A percentile compares a stretch with the other conserved stretches of the same genome.
Conservation (phyloP, 2,329 filamentous ascomycete species). For the Calonectria ilicicola region DNA sequence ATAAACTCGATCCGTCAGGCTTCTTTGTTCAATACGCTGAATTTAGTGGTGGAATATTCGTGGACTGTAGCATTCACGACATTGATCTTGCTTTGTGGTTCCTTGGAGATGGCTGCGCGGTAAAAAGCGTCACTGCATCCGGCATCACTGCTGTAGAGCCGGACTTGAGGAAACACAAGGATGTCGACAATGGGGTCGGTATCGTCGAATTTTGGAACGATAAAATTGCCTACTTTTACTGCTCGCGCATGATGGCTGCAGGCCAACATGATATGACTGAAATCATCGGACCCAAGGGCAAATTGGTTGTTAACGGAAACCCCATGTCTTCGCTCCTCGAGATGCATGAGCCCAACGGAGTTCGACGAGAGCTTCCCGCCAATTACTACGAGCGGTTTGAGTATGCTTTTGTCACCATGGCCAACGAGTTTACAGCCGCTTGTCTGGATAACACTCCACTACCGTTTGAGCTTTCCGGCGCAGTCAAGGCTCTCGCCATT, state of each 20-base stretch:
- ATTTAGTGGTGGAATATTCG: slow-evolving; percentile 76
- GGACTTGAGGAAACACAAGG: slow-evolving; percentile 46
- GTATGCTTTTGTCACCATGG: slow-evolving; percentile 73
- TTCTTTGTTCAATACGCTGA: slow-evolving; percentile 78
- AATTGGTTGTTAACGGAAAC: slow-evolving; percentile 70
- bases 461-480: slow-evolving; percentile 68
- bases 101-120: slow-evolving; percentile 45
- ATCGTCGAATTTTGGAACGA: slow-evolving; percentile 75
- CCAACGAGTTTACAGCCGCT: slow-evolving; percentile 71
- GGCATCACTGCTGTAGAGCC: slow-evolving; percentile 48
- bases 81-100: slow-evolving; percentile 58
- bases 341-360: slow-evolving; percentile 58
- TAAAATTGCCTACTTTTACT: slow-evolving; percentile 75
- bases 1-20: slow-evolving; percentile 73
- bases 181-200: slow-evolving; percentile 55
- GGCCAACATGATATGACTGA: slow-evolving; percentile 77
- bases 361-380: slow-evolving; percentile 70
- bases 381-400: slow-evolving; percentile 75
- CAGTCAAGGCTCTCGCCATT: slow-evolving; percentile 71
- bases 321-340: slow-evolving; percentile 67
- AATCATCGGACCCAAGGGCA: slow-evolving; percentile 75
- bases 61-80: slow-evolving; percentile 78
- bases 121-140: slow-evolving; percentile 46
- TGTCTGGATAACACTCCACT: slow-evolving; percentile 67
- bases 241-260: slow-evolving; percentile 74